phyloP scores from a whole-genome alignment of 208 protist genomes.

The Blastocrithidia nonstop region DNA sequence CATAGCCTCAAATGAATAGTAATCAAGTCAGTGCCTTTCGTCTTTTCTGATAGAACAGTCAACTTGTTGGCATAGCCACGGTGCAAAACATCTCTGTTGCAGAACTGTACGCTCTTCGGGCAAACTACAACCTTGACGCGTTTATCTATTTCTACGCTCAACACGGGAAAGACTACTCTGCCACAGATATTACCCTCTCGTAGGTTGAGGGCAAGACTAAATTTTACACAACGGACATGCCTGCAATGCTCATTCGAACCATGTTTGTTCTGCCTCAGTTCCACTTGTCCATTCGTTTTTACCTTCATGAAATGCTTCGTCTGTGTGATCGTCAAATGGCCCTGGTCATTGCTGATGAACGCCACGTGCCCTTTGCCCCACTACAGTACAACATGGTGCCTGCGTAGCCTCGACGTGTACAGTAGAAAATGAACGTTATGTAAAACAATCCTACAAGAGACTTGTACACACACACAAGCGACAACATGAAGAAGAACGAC shows the following conservation, averaged over 20 bases:
- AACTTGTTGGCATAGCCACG: conserved; percentile 48
- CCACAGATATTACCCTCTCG: conserved; percentile 39
- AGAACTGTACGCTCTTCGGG: conserved; percentile 72
- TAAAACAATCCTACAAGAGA: neutral
- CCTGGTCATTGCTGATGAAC: conserved; percentile 18
- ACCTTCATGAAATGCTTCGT: conserved; percentile 66
- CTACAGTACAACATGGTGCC: conserved; percentile 27
- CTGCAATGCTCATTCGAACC: conserved; percentile 37
- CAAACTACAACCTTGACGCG: conserved; percentile 78
- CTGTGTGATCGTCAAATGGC: conserved; percentile 23
- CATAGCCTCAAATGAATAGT: no score
- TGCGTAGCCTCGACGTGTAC: conserved; percentile 44
- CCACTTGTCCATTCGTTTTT: conserved; percentile 44
- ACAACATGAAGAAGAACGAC: conserved; percentile 1
- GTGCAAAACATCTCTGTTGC: conserved; percentile 23
- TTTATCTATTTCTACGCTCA: conserved; percentile 58
- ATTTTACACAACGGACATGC: conserved; percentile 22
- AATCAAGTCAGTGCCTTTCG: no score
- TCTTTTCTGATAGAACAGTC: no score
- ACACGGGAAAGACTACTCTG: conserved; percentile 32
- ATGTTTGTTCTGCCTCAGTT: conserved; percentile 57
- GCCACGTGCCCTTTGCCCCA: conserved; percentile 16
- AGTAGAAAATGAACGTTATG: conserved; percentile 17
- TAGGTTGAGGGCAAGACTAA: conserved; percentile 14
- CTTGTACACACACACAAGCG: neutral